Conservation (phyloP, 116 monocot species). For the Phalaenopsis hybrid region DNA sequence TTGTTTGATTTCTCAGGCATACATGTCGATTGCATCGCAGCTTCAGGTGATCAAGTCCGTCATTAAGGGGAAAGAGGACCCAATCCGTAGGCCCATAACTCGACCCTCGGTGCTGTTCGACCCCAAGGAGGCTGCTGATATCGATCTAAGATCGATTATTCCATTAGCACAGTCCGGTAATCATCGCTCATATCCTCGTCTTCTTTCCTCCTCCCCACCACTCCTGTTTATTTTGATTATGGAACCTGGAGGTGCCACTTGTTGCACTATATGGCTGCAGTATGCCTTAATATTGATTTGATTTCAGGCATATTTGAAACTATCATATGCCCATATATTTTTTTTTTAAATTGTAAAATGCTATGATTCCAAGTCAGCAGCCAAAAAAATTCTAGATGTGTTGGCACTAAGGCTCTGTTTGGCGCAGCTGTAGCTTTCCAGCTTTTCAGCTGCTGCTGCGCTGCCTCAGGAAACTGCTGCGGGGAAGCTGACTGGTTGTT, state of each 20-base stretch:
- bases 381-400: too few relatives aligned
- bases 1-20: conserved; percentile 6
- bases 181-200: background rate
- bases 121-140: conserved; percentile 84
- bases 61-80: conserved; percentile 25
- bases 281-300: background rate
- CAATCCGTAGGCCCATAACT: conserved; percentile 38
- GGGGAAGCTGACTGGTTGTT: too few relatives aligned
- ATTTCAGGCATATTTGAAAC: background rate
- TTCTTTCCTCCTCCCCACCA: background rate
- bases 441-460: too few relatives aligned
- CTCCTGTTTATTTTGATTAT: too few relatives aligned
- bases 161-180: conserved; percentile 80
- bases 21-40: conserved; percentile 44
- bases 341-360: background rate
- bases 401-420: too few relatives aligned
- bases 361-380: too few relatives aligned
- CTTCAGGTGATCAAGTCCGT: conserved; percentile 50
- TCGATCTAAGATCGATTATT: conserved; percentile 63
- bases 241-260: background rate
- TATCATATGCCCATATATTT: background rate
- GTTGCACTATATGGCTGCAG: background rate
- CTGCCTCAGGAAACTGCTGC: too few relatives aligned
- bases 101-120: conserved; percentile 86
- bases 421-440: too few relatives aligned